Evolutionary conservation across 2,329 filamentous ascomycete genomes (phyloP).

Genomic region (Paramyrothecium roridum): DNA sequence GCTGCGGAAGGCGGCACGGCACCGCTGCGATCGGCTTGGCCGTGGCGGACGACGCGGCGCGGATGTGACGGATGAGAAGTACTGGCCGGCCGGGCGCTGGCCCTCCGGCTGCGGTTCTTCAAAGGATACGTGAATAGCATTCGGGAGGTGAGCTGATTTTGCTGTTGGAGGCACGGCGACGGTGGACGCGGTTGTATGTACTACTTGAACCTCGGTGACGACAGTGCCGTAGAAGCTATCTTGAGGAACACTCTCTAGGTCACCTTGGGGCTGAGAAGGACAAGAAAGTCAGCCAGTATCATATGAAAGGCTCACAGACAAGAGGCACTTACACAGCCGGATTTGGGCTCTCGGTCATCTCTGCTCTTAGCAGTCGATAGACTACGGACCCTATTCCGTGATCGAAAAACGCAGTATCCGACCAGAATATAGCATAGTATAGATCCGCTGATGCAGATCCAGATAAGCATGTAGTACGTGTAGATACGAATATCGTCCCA

Average conservation of each 20-base stretch:
- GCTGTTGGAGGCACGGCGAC: conserved; percentile 17
- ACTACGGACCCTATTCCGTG: conserved; percentile 53
- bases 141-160: conserved; percentile 12
- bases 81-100: conserved; percentile 21
- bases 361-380: conserved; percentile 36
- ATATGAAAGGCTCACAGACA: not conserved
- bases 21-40: conserved; percentile 7
- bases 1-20: conserved; percentile 20
- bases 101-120: conserved; percentile 10
- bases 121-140: conserved; percentile 16
- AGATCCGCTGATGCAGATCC: conserved; percentile 56
- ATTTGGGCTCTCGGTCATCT: conserved; percentile 12
- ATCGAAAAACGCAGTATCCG: conserved; percentile 57
- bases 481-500: conserved; percentile 58
- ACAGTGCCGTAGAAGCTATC: conserved; percentile 45
- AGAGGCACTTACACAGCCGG: not conserved
- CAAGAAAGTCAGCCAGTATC: not conserved
- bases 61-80: conserved; percentile 30
- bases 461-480: conserved; percentile 60
- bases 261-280: conserved; percentile 16
- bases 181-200: conserved; percentile 22
- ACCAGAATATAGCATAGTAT: conserved; percentile 54
- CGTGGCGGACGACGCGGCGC: conserved; percentile 7
- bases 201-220: conserved; percentile 50
- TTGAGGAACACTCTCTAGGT: conserved; percentile 19